Base-by-base conservation (phyloP, 163 green algal species). In the Scenedesmus sp. region DNA sequence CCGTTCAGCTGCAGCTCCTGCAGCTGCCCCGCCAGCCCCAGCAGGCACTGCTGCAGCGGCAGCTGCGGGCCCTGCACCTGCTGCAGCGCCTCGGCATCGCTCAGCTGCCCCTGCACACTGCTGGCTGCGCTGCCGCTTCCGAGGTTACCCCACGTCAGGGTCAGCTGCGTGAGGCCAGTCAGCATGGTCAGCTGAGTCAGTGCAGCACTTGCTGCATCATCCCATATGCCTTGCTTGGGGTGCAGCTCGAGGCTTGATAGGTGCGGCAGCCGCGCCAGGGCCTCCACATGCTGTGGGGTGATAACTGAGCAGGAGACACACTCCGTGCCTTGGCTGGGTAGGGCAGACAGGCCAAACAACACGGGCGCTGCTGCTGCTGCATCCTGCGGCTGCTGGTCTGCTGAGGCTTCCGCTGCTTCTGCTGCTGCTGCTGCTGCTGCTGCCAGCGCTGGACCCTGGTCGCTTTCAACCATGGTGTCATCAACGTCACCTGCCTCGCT, bases 11-110 rank as follows among this genome's bases (percentile, higher is more conserved):
- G 26, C 60, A 92, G 59, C 79, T 92, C 62, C 60, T 87, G 62
- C 60, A 92, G 88, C 79, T 88, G 60, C 16, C 66, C 66, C 4
- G 60, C 56, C 60, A 92, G 79, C 20, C 88, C 62, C 20, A 46
- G 2, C 20, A 92, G 23, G 62, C 88, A 92, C 64, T 88, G 88
- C 88, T 92, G 88, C 79, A 92, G 81, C 52, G 79, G 16, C 52
- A 88, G 82, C 79, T 86, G 73, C 62, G 12, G 10, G 4, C 88
- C 79, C 46, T 88, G 46, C 8, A 55, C 76, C 34, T 23, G 52
- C 13, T 55, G 2, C 34, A 59, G 34, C 20, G 81, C 88, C 52
- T 88, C 88, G 6, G 64, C 73, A 34, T 60, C 74, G 10, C 12
- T 62, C 56, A 91, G 87, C 56, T 13, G 87, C 15, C 20, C 57